Evolutionary conservation across 371 early-diverging fungal genomes (phyloP).

Genomic region (Entomophthora muscae): DNA sequence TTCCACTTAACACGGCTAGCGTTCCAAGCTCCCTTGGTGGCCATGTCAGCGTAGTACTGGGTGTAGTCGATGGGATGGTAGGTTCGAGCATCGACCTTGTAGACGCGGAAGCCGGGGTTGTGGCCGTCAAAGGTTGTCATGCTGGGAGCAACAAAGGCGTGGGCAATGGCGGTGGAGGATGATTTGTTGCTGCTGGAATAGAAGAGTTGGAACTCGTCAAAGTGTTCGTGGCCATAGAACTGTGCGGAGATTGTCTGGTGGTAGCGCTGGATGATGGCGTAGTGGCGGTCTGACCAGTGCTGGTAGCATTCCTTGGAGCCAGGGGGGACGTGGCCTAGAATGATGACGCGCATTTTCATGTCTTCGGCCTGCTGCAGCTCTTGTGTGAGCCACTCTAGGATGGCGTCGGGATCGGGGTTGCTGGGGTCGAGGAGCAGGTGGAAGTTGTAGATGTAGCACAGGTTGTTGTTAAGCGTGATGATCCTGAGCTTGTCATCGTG

Average conservation of each 20-base stretch:
- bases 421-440: constrained; percentile 3
- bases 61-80: constrained; percentile 10
- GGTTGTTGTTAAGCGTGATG: constrained; percentile 11
- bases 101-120: constrained; percentile 13
- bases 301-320: constrained; percentile 1
- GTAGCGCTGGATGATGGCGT: constrained; percentile 9
- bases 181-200: neutral
- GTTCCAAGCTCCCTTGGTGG: neutral
- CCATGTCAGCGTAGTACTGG: constrained; percentile 9
- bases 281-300: neutral
- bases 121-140: constrained; percentile 10
- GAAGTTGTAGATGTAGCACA: constrained; percentile 10
- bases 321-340: constrained; percentile 3
- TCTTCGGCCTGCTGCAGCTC: constrained; percentile 10
- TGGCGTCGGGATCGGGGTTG: constrained; percentile 9
- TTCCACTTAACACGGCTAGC: neutral
- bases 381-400: constrained; percentile 10
- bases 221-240: constrained; percentile 13
- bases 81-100: constrained; percentile 10
- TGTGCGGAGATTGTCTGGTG: constrained; percentile 10
- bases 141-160: constrained; percentile 11
- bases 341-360: constrained; percentile 8
- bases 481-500: constrained; percentile 6
- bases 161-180: constrained; percentile 1
- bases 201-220: constrained; percentile 11